phyloP scores from a whole-genome alignment of 208 protist genomes.

The Balamuthia mandrillaris region DNA sequence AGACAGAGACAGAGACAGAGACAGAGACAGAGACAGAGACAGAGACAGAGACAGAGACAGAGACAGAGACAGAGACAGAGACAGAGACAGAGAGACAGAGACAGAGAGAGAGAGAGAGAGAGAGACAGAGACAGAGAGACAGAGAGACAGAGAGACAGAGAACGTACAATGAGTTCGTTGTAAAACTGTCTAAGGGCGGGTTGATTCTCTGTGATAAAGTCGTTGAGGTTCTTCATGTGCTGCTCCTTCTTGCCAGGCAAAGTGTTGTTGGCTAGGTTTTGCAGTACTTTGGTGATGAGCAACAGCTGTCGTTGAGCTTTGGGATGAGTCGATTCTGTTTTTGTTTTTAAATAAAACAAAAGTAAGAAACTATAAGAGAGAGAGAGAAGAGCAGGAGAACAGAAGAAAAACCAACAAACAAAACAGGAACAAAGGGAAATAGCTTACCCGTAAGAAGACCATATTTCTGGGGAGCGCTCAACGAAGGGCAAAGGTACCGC shows the following conservation, averaged over 20 bases:
- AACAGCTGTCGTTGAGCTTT: slow-evolving; percentile 17
- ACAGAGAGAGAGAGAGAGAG: too few relatives aligned
- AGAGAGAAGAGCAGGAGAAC: too few relatives aligned
- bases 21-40: too few relatives aligned
- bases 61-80: too few relatives aligned
- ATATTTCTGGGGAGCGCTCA: slow-evolving; percentile 30
- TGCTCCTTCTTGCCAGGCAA: slow-evolving; percentile 23
- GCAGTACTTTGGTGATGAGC: slow-evolving; percentile 12
- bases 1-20: too few relatives aligned
- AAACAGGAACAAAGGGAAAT: not conserved
- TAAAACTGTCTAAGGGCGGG: not conserved
- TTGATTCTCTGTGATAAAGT: slow-evolving; percentile 46
- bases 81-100: too few relatives aligned
- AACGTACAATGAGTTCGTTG: not conserved
- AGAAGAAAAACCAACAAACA: not conserved
- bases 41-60: too few relatives aligned
- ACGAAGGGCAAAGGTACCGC: not conserved
- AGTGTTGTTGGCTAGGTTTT: slow-evolving; percentile 36
- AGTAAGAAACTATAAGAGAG: not conserved
- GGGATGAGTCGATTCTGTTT: too few relatives aligned
- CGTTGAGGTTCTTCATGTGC: slow-evolving; percentile 41
- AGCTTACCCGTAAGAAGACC: not conserved
- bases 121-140: too few relatives aligned
- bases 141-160: too few relatives aligned
- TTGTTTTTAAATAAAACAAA: not conserved